Evolutionary conservation across 2,329 filamentous ascomycete species (phyloP).

Genomic region (Sordariomycetes sp.): DNA sequence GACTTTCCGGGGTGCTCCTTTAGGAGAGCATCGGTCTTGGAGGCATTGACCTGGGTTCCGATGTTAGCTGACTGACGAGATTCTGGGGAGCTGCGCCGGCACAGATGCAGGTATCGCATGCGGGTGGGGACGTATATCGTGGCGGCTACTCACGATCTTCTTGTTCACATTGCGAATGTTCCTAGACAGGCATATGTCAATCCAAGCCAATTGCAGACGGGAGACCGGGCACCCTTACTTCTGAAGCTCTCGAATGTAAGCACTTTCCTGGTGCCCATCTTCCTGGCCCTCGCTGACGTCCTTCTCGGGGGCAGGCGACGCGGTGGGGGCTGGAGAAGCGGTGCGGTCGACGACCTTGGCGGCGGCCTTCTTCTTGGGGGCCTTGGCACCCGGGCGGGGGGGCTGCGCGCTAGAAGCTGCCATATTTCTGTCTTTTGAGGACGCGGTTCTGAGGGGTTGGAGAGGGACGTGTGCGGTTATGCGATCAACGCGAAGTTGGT

Average conservation of each 20-base stretch:
- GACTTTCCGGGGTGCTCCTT: conserved; percentile 56
- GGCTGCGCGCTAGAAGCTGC: conserved; percentile 46
- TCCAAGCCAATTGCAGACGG: conserved; percentile 7
- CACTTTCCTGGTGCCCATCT: conserved; percentile 51
- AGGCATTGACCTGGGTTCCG: conserved; percentile 45
- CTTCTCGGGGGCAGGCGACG: conserved; percentile 33
- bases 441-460: neutral
- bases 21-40: conserved; percentile 59
- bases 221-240: conserved; percentile 45
- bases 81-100: neutral
- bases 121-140: neutral
- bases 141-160: conserved; percentile 61
- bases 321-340: conserved; percentile 40
- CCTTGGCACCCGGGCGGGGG: conserved; percentile 33
- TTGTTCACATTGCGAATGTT: conserved; percentile 86
- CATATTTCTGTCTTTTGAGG: conserved; percentile 23
- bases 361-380: conserved; percentile 42
- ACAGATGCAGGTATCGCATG: neutral
- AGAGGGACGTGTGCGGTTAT: neutral
- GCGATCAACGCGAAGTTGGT: neutral
- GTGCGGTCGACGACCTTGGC: conserved; percentile 35
- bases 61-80: neutral
- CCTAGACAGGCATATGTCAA: conserved; percentile 29
- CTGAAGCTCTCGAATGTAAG: conserved; percentile 76
- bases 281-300: conserved; percentile 49